A percentile compares a stretch with the other conserved stretches of the same genome.
phyloP scores from a whole-genome alignment of 768 basidiomycete species.

The Mycena sanguinolenta region DNA sequence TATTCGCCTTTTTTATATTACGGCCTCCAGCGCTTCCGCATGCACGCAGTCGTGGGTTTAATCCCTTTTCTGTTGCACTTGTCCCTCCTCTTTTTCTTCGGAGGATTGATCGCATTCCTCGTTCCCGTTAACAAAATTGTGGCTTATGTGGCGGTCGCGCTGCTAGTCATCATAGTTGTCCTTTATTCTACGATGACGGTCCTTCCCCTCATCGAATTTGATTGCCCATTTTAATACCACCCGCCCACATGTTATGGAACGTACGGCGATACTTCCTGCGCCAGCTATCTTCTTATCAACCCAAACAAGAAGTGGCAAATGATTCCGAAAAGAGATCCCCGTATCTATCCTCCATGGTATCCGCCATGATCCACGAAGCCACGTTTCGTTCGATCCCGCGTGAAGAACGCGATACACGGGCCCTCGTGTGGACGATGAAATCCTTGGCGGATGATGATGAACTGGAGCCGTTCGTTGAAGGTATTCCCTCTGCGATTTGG shows the following conservation, averaged over 20 bases:
- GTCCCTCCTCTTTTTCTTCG: constrained; percentile 36
- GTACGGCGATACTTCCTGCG: constrained; percentile 21
- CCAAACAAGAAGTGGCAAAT: not conserved
- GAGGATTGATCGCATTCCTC: constrained; percentile 33
- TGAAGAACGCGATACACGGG: constrained; percentile 32
- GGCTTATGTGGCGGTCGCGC: constrained; percentile 13
- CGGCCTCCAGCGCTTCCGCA: constrained; percentile 30
- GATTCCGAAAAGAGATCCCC: no score
- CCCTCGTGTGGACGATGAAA: constrained; percentile 37
- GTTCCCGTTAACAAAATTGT: constrained; percentile 20
- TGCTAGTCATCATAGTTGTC: constrained; percentile 7
- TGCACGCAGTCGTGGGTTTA: constrained; percentile 31
- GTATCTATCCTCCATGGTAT: constrained; percentile 25
- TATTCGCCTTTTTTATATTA: constrained; percentile 26
- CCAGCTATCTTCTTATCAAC: not conserved
- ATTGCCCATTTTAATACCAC: no score
- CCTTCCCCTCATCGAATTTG: constrained; percentile 23
- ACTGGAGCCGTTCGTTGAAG: constrained; percentile 33
- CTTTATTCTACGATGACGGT: constrained; percentile 25
- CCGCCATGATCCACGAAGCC: constrained; percentile 27
- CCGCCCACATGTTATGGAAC: constrained; percentile 30
- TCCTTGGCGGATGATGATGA: constrained; percentile 34
- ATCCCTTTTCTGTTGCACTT: constrained; percentile 34
- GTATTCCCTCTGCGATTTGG: constrained; percentile 28
- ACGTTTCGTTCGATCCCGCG: constrained; percentile 27